Evolutionary conservation across 2,329 filamentous ascomycete genomes (phyloP).

Genomic region (Claviceps humidiphila): DNA sequence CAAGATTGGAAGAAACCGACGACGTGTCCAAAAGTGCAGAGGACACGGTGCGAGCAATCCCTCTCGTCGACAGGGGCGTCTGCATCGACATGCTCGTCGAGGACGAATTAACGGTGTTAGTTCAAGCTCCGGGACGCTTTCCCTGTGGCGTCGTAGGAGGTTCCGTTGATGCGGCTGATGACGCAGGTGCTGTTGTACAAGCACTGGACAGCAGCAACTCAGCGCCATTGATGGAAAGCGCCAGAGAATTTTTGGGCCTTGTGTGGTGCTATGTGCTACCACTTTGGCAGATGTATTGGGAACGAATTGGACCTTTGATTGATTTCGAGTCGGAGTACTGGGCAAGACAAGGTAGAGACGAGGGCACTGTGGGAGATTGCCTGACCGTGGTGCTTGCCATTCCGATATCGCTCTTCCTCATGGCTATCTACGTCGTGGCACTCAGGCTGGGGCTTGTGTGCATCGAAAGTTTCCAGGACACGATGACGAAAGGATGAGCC

Average conservation of each 20-base stretch:
- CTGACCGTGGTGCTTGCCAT: conserved; percentile 14
- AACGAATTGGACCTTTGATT: conserved; percentile 25
- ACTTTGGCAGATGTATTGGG: conserved; percentile 19
- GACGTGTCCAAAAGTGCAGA: not conserved
- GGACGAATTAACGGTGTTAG: conserved; percentile 5
- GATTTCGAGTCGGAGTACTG: conserved; percentile 23
- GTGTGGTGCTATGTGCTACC: conserved; percentile 5
- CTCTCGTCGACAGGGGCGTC: not conserved
- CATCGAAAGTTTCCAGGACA: conserved; percentile 7
- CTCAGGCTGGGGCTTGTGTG: conserved; percentile 13
- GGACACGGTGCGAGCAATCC: too few relatives aligned
- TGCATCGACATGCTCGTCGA: not conserved
- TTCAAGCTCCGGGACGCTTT: conserved; percentile 16
- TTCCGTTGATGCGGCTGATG: conserved; percentile 9
- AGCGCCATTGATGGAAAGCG: not conserved
- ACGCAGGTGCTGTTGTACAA: not conserved
- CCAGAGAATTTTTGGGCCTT: not conserved
- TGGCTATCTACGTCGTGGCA: conserved; percentile 14
- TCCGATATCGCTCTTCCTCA: conserved; percentile 14
- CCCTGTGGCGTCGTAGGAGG: conserved; percentile 14
- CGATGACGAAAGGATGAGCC: conserved; percentile 1
- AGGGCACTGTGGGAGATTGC: conserved; percentile 13
- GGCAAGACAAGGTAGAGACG: conserved; percentile 12
- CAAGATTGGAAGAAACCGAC: not conserved
- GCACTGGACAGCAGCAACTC: not conserved